Evolutionary conservation across 1,284 basidiomycete species (phyloP).

Genomic region (Coriolopsis trogii): DNA sequence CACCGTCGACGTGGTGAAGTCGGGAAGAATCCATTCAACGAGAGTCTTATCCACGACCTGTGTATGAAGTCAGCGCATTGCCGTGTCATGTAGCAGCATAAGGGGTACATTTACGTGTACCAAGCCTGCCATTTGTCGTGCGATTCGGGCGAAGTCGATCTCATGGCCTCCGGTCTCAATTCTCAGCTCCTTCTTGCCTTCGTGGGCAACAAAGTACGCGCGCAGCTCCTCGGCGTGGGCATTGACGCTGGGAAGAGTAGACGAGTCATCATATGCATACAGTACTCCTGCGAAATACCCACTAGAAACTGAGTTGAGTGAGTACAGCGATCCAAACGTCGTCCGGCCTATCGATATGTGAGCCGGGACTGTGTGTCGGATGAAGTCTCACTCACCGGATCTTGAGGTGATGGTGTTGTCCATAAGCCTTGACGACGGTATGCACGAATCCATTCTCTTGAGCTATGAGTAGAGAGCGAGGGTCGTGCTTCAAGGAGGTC

Average conservation of each 20-base stretch:
- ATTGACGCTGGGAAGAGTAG: conserved; percentile 33
- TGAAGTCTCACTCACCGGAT: conserved; percentile 17
- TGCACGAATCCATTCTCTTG: conserved; percentile 36
- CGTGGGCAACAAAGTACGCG: conserved; percentile 42
- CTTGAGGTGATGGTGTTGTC: conserved; percentile 38
- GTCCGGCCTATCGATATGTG: no score
- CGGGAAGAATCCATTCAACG: conserved; percentile 45
- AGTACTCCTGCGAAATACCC: neutral
- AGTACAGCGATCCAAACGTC: conserved; percentile 29
- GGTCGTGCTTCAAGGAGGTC: no score
- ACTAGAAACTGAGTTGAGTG: conserved; percentile 32
- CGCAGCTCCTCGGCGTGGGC: conserved; percentile 44
- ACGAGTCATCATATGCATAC: neutral
- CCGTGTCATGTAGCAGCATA: conserved; percentile 31
- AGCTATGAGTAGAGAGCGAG: no score
- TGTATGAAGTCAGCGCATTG: conserved; percentile 35
- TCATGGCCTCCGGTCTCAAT: conserved; percentile 19
- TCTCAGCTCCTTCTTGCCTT: conserved; percentile 38
- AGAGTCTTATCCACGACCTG: conserved; percentile 39
- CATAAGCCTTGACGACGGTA: conserved; percentile 42
- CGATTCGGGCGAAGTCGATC: conserved; percentile 40
- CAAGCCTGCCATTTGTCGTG: no score
- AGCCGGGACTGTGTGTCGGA: no score
- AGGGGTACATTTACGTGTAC: no score
- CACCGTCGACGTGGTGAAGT: conserved; percentile 48